Base-by-base conservation (phyloP, 1,284 basidiomycete genomes). In the Austroboletus novae-zelandiae region DNA sequence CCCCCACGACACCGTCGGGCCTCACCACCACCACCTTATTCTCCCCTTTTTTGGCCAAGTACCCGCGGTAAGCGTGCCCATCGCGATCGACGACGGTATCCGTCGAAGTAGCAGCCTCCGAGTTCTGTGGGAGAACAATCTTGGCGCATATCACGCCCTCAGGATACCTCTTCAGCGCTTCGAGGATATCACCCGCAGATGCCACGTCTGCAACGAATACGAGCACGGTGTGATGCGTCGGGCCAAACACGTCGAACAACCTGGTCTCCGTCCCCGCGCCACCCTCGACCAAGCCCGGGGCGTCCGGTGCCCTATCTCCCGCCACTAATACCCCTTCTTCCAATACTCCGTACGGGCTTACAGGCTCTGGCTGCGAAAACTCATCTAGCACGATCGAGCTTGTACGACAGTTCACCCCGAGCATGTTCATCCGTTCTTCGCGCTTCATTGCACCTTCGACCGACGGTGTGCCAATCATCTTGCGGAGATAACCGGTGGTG, bases 1-100 rank as follows among this genome's bases (percentile, higher is more conserved):
- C 73, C 13, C 73, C 74, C 7, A 69, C 54, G 1, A 69, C 63
- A 3, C 70, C 70, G 49, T 75, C 73, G 1, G 74, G 74, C 8
- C 73, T 60, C 4, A 74, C 63, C 4, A 67, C 57, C 2, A 61
- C 59, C 9, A 61, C 48, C 35, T 45, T 57, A 8, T 11, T 51
- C 36, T 56, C 50, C 13, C 55, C 60, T 4, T 46, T 40, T 17
- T 17, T 48, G 2, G 44, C 50, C 31, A 65, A 29, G 39, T 66
- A 64, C 6, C 35, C 64, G 5, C 43, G 40, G 32, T 64, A 59
- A 20, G 59, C 61, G n/a, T 67, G 52, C 11, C 55, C 54, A 15
- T n/a, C 44, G 1, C 11, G 5, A 25, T 67, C 62, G 3, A 62
- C 20, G 9, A 61, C 27, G 17, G 51, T 32, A 3, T 53, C 47